These are phyloP conservation scores for Kodamaea restingae DNA, from an alignment of 805 yeast genomes.

Conservation along the genomic window DNA sequence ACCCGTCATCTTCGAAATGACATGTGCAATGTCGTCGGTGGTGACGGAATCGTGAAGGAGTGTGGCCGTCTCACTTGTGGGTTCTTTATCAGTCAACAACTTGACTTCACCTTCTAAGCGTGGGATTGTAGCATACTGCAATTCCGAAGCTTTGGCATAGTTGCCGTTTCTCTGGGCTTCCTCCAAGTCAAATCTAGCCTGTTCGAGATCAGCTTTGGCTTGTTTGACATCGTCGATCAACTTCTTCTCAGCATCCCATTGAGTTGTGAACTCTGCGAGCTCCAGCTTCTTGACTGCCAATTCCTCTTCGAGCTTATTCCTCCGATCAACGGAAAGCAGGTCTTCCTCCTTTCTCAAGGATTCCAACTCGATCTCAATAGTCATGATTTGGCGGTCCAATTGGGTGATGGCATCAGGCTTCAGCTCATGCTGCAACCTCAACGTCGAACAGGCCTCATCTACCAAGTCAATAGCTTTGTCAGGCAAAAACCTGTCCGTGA, in stretches of 20 bases:
- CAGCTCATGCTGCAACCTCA: conserved; percentile 92
- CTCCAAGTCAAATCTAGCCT: conserved; percentile 78
- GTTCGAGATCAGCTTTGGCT: conserved; percentile 79
- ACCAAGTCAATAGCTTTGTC: conserved; percentile 96
- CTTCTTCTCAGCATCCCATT: conserved; percentile 82
- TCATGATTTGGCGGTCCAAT: conserved; percentile 84
- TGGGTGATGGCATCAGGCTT: conserved; percentile 93
- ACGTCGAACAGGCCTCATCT: conserved; percentile 95
- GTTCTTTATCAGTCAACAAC: conserved; percentile 25
- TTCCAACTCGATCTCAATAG: conserved; percentile 91
- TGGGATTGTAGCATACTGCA: conserved; percentile 86
- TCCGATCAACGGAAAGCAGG: conserved; percentile 73
- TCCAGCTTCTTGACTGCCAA: conserved; percentile 62
- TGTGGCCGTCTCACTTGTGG: conserved; percentile 23
- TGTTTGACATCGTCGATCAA: conserved; percentile 73
- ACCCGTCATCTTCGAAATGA: conserved; percentile 91
- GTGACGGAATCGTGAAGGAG: conserved; percentile 89
- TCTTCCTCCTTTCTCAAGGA: conserved; percentile 92
- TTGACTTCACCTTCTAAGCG: conserved; percentile 62
- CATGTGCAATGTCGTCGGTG: conserved; percentile 89
- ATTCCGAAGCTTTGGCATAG: conserved; percentile 82
- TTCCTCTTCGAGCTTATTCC: conserved; percentile 66
- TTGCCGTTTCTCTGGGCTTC: conserved; percentile 79
- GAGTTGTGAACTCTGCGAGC: conserved; percentile 62
- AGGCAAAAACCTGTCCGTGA: conserved; percentile 86